phyloP scores from a whole-genome alignment of 2,329 filamentous ascomycete genomes.

The Pseudogymnoascus sp. region DNA sequence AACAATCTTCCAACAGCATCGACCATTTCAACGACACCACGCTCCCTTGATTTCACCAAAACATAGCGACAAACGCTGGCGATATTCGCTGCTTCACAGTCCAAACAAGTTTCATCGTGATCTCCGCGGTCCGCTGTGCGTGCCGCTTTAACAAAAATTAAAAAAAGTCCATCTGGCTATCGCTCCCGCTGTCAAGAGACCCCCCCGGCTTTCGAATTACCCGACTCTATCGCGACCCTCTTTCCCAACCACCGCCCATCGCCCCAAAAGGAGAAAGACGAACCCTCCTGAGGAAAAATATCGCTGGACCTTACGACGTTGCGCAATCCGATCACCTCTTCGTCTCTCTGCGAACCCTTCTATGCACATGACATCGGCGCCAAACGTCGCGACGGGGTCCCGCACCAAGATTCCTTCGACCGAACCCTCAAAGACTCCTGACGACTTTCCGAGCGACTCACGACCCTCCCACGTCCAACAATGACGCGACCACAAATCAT shows the following conservation, averaged over 20 bases:
- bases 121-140: background rate
- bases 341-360: background rate
- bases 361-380: conserved; percentile 6
- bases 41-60: background rate
- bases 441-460: background rate
- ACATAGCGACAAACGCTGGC: background rate
- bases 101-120: background rate
- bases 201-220: conserved; percentile 1
- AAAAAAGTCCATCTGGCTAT: conserved; percentile 6
- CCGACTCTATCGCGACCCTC: conserved; percentile 10
- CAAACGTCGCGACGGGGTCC: conserved; percentile 1
- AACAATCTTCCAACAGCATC: background rate
- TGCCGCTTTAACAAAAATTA: background rate
- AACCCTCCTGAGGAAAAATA: background rate
- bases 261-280: background rate
- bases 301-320: background rate
- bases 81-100: background rate
- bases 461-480: conserved; percentile 14
- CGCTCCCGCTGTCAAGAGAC: conserved; percentile 11
- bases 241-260: conserved; percentile 11
- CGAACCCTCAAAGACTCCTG: background rate
- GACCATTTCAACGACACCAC: background rate
- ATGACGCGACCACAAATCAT: conserved; percentile 53
- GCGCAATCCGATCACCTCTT: background rate
- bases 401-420: conserved; percentile 1